A percentile compares a stretch with the other conserved stretches of the same genome.
These are phyloP conservation scores for Neofusicoccum laricinum DNA, from an alignment of 2,329 filamentous ascomycete species.

Conservation along the genomic window DNA sequence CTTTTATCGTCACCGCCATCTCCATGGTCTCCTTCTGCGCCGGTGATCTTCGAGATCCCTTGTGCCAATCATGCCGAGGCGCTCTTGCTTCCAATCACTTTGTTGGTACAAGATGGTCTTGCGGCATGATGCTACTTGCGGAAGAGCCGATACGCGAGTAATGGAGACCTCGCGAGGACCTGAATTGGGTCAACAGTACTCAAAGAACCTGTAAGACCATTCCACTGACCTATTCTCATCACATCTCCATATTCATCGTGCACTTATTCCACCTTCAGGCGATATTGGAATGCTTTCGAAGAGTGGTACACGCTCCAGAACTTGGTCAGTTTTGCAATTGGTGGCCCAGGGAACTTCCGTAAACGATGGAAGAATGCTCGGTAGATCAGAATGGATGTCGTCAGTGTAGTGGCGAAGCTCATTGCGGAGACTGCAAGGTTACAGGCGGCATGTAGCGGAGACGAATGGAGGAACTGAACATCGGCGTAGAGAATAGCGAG, in stretches of 20 bases:
- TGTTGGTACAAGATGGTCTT: background rate
- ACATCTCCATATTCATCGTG: background rate
- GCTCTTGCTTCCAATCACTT: background rate
- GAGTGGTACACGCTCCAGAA: slow-evolving; percentile 26
- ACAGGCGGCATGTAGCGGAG: background rate
- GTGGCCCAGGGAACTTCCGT: slow-evolving; percentile 35
- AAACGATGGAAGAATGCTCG: slow-evolving; percentile 34
- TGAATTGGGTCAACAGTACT: background rate
- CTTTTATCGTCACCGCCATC: background rate
- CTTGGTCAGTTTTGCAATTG: slow-evolving; percentile 30
- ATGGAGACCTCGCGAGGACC: slow-evolving; percentile 6
- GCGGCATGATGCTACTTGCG: background rate
- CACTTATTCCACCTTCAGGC: background rate
- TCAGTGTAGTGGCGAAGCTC: background rate
- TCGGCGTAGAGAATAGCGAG: background rate
- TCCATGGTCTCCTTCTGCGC: background rate
- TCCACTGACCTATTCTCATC: background rate
- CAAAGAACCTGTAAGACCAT: too few relatives aligned
- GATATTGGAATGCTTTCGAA: background rate
- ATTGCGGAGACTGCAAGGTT: background rate
- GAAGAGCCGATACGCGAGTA: background rate
- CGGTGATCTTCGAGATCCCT: background rate
- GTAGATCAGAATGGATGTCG: slow-evolving; percentile 21
- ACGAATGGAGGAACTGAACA: background rate
- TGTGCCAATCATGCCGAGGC: background rate